Conservation (phyloP, 1,284 basidiomycete genomes). For the Cryptococcus sp. region DNA sequence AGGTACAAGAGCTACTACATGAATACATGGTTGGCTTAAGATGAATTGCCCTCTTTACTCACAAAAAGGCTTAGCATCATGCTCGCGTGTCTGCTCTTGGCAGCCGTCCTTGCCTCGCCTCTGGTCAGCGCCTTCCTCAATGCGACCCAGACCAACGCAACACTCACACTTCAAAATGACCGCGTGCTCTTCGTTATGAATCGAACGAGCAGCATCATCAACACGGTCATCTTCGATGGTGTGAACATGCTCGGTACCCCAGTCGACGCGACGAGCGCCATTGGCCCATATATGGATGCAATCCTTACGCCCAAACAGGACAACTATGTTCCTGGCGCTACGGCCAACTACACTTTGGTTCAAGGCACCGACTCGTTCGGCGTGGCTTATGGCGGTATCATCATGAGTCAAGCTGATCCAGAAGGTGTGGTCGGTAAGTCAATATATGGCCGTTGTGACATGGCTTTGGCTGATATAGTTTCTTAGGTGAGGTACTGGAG, state of each 20-base stretch:
- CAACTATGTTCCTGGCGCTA: slow-evolving; percentile 6
- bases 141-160: slow-evolving; percentile 7
- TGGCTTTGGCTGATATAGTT: no score
- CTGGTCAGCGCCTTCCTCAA: slow-evolving; percentile 5
- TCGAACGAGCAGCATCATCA: slow-evolving; percentile 14
- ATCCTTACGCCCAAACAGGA: slow-evolving; percentile 17
- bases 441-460: no score
- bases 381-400: slow-evolving; percentile 13
- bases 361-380: slow-evolving; percentile 12
- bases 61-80: no score
- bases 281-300: slow-evolving; percentile 15
- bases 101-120: no score
- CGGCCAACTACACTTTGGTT: slow-evolving; percentile 6
- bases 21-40: no score
- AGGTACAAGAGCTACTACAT: no score
- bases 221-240: slow-evolving; percentile 12
- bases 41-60: no score
- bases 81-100: no score
- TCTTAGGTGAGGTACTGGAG: slow-evolving; percentile 27
- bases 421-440: slow-evolving; percentile 14
- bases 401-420: slow-evolving; percentile 9
- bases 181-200: slow-evolving; percentile 12
- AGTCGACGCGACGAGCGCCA: slow-evolving; percentile 11
- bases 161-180: slow-evolving; percentile 13
- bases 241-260: slow-evolving; percentile 13